phyloP scores from a whole-genome alignment of 331 rosid species.

The Acacia concinna region DNA sequence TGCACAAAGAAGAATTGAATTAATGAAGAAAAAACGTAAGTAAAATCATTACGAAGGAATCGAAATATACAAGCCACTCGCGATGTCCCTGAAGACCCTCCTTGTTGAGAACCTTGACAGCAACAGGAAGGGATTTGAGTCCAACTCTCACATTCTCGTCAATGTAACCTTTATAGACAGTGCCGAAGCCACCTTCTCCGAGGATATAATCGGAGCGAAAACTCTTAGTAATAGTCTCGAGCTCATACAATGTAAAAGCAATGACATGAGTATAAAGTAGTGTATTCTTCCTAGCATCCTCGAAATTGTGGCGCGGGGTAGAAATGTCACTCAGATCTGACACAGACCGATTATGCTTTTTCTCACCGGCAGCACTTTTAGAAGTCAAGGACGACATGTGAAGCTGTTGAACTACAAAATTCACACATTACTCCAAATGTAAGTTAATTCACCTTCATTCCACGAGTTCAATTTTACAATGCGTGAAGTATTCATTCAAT shows the following conservation, averaged over 20 bases:
- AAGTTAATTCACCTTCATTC: not conserved
- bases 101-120: constrained; percentile 93
- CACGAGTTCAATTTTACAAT: not conserved
- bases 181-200: constrained; percentile 98
- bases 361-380: constrained; percentile 39
- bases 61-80: constrained; percentile 80
- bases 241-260: constrained; percentile 87
- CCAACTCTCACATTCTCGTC: constrained; percentile 97
- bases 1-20: not conserved
- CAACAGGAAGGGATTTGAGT: constrained; percentile 92
- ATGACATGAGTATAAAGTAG: constrained; percentile 86
- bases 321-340: constrained; percentile 99
- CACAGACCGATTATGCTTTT: constrained; percentile 60
- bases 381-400: constrained; percentile 47
- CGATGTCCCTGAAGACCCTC: constrained; percentile 99
- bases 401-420: constrained; percentile 76
- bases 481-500: not conserved
- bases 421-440: not conserved
- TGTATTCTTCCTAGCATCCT: constrained; percentile 72
- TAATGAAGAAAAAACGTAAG: not conserved
- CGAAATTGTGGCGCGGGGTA: constrained; percentile 73
- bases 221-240: constrained; percentile 96
- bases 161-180: constrained; percentile 95
- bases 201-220: constrained; percentile 89
- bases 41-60: not conserved